Percentiles rank a stretch among this genome's conserved stretches.
Evolutionary conservation across 2,329 filamentous ascomycete species (phyloP).

Genomic region (Lecanicillium sp.): DNA sequence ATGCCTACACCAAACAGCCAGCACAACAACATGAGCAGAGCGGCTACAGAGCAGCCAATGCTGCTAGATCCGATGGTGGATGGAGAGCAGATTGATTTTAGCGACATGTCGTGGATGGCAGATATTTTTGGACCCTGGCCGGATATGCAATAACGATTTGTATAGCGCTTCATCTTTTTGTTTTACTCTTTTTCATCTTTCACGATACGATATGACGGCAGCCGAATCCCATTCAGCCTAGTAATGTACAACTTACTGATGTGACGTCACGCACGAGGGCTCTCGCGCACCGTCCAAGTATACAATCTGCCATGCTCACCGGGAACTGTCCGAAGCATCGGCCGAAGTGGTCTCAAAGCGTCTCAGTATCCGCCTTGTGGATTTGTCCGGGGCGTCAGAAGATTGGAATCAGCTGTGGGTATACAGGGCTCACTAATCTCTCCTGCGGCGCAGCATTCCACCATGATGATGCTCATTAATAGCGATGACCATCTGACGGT

Average conservation of each 20-base stretch:
- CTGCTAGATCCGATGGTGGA: conserved; percentile 17
- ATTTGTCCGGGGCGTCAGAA: not conserved
- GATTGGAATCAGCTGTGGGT: not conserved
- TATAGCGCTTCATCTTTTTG: not conserved
- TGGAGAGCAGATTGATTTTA: conserved; percentile 26
- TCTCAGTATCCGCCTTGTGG: not conserved
- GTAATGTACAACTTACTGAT: too few species aligned
- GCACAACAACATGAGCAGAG: conserved; percentile 9
- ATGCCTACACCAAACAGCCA: conserved; percentile 27
- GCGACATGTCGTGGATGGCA: conserved; percentile 32
- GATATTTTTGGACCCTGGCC: conserved; percentile 34
- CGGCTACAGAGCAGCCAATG: conserved; percentile 14
- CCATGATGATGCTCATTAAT: not conserved
- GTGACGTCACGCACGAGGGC: too few species aligned
- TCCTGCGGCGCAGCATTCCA: not conserved
- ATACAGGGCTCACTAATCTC: not conserved
- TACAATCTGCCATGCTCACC: too few species aligned
- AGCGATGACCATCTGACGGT: too few species aligned
- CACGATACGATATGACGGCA: not conserved
- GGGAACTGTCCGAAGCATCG: too few species aligned
- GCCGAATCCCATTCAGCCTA: not conserved
- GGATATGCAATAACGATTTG: conserved; percentile 23
- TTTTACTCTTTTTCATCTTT: not conserved
- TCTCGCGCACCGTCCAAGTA: too few species aligned
- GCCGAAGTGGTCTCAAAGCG: not conserved